These are phyloP conservation scores for Candida lessepsii DNA, from an alignment of 805 yeast species.

Conservation along the genomic window DNA sequence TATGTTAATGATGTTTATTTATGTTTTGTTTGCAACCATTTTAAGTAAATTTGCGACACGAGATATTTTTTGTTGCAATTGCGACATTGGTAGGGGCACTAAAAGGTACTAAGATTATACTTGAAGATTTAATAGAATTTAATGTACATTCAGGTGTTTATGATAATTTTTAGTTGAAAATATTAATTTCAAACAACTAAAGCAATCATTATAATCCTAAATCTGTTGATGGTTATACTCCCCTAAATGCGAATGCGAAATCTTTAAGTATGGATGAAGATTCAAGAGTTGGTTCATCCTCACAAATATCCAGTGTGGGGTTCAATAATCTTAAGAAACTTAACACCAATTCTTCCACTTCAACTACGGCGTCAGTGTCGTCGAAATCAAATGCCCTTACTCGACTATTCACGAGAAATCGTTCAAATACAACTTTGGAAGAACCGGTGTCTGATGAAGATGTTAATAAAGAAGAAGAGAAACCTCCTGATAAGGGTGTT, in stretches of 20 bases:
- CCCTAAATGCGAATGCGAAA: background rate
- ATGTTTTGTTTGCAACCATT: slow-evolving; percentile 11
- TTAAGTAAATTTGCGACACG: slow-evolving; percentile 4
- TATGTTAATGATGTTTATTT: slow-evolving; percentile 9
- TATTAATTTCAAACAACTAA: too few relatives aligned
- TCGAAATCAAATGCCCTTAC: slow-evolving; percentile 28
- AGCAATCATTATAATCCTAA: too few relatives aligned
- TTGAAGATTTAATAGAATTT: too few relatives aligned
- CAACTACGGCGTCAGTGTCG: slow-evolving; percentile 22
- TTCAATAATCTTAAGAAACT: slow-evolving; percentile 33
- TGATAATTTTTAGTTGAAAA: too few relatives aligned
- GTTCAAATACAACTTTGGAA: slow-evolving; percentile 20
- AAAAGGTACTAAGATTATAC: too few relatives aligned
- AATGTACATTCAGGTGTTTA: too few relatives aligned
- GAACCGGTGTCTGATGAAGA: slow-evolving; percentile 9
- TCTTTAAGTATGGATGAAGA: slow-evolving; percentile 1
- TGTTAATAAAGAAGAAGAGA: slow-evolving; percentile 4
- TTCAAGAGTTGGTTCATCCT: slow-evolving; percentile 8
- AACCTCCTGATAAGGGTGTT: slow-evolving; percentile 12
- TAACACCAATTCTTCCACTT: slow-evolving; percentile 26
- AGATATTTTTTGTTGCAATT: background rate
- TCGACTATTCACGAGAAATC: slow-evolving; percentile 30
- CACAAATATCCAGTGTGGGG: slow-evolving; percentile 28
- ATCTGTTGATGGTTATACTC: too few relatives aligned
- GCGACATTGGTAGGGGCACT: too few relatives aligned